Evolutionary conservation across 129 eudicot genomes (phyloP).

Genomic region (Arctium lappa): DNA sequence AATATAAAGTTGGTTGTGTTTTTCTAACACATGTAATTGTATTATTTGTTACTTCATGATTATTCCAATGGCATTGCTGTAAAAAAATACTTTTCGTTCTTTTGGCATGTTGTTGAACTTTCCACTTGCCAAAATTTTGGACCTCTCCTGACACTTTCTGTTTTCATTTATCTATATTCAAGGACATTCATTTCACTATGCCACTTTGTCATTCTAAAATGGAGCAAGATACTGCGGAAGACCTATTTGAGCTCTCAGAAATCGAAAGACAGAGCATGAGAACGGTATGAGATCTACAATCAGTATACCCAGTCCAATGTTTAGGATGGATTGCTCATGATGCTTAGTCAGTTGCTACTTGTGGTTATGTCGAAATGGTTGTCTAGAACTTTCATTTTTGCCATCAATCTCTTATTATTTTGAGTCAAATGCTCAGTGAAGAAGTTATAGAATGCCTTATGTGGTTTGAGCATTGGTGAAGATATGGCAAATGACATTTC

Average conservation of each 20-base stretch:
- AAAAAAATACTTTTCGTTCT: too few relatives aligned
- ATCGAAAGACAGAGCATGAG: conserved; percentile 62
- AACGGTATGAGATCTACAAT: conserved; percentile 41
- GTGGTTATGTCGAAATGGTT: conserved; percentile 29
- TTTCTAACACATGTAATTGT: too few relatives aligned
- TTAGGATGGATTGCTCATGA: neutral
- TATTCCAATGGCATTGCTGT: too few relatives aligned
- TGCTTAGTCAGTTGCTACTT: neutral
- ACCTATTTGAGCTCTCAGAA: conserved; percentile 81
- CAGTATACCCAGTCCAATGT: neutral
- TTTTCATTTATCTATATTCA: conserved; percentile 1
- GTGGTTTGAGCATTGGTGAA: conserved; percentile 22
- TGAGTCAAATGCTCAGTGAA: neutral
- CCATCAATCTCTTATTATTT: neutral
- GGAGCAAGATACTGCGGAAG: conserved; percentile 76
- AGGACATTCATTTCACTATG: conserved; percentile 75
- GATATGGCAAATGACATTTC: neutral
- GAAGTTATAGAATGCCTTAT: conserved; percentile 5
- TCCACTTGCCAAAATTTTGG: too few relatives aligned
- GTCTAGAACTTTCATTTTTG: neutral
- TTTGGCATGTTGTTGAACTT: too few relatives aligned
- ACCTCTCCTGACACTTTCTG: neutral
- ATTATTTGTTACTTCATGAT: too few relatives aligned
- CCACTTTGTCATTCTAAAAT: conserved; percentile 71
- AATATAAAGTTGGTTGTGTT: too few relatives aligned